These are phyloP conservation scores for Fusarium nisikadoi DNA, from an alignment of 2,329 filamentous ascomycete genomes.

Conservation along the genomic window DNA sequence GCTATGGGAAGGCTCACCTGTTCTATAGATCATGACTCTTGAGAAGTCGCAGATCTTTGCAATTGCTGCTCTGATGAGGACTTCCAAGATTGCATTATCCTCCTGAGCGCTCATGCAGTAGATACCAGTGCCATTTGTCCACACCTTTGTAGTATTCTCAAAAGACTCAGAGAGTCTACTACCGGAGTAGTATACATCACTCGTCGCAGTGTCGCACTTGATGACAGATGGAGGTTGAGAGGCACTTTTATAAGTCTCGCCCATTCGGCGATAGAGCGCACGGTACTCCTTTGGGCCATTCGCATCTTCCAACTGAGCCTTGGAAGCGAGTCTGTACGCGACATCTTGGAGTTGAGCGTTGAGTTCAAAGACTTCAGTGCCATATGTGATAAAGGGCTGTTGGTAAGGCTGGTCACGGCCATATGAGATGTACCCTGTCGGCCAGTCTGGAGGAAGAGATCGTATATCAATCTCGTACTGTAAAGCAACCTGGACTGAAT, in stretches of 20 bases:
- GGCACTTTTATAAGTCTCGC: constrained; percentile 53
- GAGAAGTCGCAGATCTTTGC: constrained; percentile 71
- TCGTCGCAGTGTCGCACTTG: constrained; percentile 75
- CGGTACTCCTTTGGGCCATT: constrained; percentile 63
- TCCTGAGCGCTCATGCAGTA: constrained; percentile 81
- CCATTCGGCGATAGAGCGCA: constrained; percentile 59
- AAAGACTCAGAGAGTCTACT: constrained; percentile 69
- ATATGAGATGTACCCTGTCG: constrained; percentile 75
- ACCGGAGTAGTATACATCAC: constrained; percentile 78
- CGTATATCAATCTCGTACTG: constrained; percentile 80
- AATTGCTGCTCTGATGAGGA: constrained; percentile 68
- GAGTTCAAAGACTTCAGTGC: constrained; percentile 76
- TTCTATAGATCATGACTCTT: constrained; percentile 74
- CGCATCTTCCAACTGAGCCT: constrained; percentile 64
- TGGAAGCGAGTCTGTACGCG: constrained; percentile 62
- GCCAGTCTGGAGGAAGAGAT: constrained; percentile 72
- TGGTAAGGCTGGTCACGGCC: constrained; percentile 65
- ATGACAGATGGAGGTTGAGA: constrained; percentile 64
- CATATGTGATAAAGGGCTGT: constrained; percentile 70
- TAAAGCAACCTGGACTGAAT: constrained; percentile 77
- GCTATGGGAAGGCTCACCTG: constrained; percentile 49
- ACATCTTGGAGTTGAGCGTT: constrained; percentile 66
- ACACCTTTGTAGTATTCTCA: constrained; percentile 69
- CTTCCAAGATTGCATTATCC: constrained; percentile 76
- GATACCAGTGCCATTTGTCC: constrained; percentile 73